Evolutionary conservation across 768 basidiomycete genomes (phyloP), one percentile per base, ranked within the genome.

Genomic region (Auriscalpium orientale): DNA sequence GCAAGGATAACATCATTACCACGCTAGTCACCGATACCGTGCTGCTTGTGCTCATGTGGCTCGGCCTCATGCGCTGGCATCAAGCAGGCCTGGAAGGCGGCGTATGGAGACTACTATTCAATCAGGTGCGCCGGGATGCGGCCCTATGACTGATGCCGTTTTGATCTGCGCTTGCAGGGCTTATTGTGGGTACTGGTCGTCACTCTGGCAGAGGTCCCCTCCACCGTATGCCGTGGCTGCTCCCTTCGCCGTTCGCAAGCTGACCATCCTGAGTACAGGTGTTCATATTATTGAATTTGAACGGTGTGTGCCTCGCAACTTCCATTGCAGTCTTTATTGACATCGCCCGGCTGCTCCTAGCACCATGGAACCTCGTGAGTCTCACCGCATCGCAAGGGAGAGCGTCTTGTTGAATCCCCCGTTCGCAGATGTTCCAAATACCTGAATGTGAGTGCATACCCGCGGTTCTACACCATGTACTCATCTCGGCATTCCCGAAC

Each of bases 311-410:
- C 21, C 28, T 49, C 4, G 9, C 18, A 5, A 21, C 18, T 13
- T 18, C 4, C 22, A n/a, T 33, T 8, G 9, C 36, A 20, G 12
- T 12, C 15, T 20, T 49, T 21, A 43, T 37, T 37, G n/a, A 46
- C 8, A 9, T 33, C 2, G 3, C 18, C 12, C 36, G 37, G 3
- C 13, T 21, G 22, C 40, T 11, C 11, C 15, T n/a, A 59, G 58
- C 45, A 21, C 58, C 58, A 2, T 9, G 57, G 12, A 58, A 59
- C 16, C 11, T 59, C 56, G 58, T 59, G 22, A n/a, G 58, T 53
- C 28, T n/a, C 12, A 34, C 10, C 34, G 12, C 33, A 33, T 4
- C 5, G 12, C 46, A 47, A 4, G 3, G 15, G 18, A 11, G 15
- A n/a, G n/a, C 46, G 21, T 12, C 15, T 12, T 16, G 22, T 36